Evolutionary conservation across 495 filamentous ascomycete genomes (phyloP).

Genomic region (Ramalina peruviana): DNA sequence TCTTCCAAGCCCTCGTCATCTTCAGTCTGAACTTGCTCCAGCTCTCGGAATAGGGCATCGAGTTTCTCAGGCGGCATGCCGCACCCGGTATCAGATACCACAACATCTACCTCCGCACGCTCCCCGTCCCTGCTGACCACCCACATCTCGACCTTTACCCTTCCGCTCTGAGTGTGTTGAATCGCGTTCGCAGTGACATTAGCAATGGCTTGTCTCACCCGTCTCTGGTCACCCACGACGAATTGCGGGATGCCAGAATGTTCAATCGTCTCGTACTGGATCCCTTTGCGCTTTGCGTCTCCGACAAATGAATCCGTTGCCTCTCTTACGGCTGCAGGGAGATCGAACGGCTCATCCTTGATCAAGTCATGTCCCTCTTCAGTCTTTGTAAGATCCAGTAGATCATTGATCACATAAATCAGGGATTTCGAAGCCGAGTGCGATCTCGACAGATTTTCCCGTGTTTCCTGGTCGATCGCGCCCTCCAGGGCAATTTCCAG

Average conservation of each 20-base stretch:
- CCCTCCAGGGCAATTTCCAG: slow-evolving; percentile 89
- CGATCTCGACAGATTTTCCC: slow-evolving; percentile 75
- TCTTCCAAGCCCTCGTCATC: slow-evolving; percentile 23
- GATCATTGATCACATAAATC: slow-evolving; percentile 92
- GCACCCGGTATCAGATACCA: slow-evolving; percentile 62
- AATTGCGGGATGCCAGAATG: slow-evolving; percentile 54
- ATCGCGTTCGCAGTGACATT: slow-evolving; percentile 83
- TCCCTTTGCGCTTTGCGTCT: slow-evolving; percentile 63
- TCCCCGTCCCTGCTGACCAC: slow-evolving; percentile 24
- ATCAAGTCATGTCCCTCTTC: slow-evolving; percentile 71
- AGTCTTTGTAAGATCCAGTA: slow-evolving; percentile 81
- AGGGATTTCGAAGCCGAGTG: slow-evolving; percentile 94
- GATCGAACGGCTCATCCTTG: slow-evolving; percentile 70
- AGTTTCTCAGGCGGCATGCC: slow-evolving; percentile 64
- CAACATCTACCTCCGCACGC: slow-evolving; percentile 53
- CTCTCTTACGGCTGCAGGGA: slow-evolving; percentile 57
- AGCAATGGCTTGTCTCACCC: slow-evolving; percentile 64
- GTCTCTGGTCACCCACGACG: slow-evolving; percentile 68
- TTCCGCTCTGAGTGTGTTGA: slow-evolving; percentile 60
- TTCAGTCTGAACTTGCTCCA: slow-evolving; percentile 68
- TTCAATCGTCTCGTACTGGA: slow-evolving; percentile 51
- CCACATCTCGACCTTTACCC: slow-evolving; percentile 58
- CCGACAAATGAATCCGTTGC: slow-evolving; percentile 58
- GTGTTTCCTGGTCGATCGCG: slow-evolving; percentile 63
- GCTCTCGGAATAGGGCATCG: slow-evolving; percentile 67